These are phyloP conservation scores for Cerrena zonata DNA, from an alignment of 1,284 basidiomycete genomes.

Conservation along the genomic window DNA sequence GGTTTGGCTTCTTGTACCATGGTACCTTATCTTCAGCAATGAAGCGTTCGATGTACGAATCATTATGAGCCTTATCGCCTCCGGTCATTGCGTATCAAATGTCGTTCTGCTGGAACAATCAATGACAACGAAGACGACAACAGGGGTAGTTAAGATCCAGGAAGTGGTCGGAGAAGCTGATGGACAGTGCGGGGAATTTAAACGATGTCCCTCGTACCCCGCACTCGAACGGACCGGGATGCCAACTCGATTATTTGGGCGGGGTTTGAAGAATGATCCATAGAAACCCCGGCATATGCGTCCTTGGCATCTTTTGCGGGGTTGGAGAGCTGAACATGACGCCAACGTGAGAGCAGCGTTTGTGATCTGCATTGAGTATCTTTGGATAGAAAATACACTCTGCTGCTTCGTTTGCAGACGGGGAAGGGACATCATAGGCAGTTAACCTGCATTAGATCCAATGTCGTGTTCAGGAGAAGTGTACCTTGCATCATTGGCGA, in stretches of 20 bases:
- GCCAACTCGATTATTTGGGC: not conserved
- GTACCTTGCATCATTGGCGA: not conserved
- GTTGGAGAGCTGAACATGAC: not conserved
- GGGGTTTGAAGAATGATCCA: constrained; percentile 4
- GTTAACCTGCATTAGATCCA: not conserved
- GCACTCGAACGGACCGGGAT: constrained; percentile 1
- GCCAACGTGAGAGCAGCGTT: constrained; percentile 1
- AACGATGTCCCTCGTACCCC: constrained; percentile 1
- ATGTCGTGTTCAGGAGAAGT: not conserved
- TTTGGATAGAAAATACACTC: not conserved
- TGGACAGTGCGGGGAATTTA: constrained; percentile 1
- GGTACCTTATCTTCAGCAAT: constrained; percentile 43
- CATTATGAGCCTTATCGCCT: constrained; percentile 16
- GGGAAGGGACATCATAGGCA: not conserved
- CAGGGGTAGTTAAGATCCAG: not conserved
- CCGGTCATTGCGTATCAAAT: constrained; percentile 15
- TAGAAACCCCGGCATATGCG: constrained; percentile 6
- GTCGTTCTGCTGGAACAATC: not conserved
- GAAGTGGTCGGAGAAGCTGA: constrained; percentile 1
- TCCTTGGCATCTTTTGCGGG: constrained; percentile 8
- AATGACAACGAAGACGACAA: not conserved
- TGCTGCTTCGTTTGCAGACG: not conserved
- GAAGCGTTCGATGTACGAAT: constrained; percentile 39
- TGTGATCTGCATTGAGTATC: not conserved
- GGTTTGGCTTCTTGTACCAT: constrained; percentile 53